Evolutionary conservation across 139 green algal species (phyloP), one percentile per base, ranked within the genome.

Genomic region (Desmodesmus armatus): DNA sequence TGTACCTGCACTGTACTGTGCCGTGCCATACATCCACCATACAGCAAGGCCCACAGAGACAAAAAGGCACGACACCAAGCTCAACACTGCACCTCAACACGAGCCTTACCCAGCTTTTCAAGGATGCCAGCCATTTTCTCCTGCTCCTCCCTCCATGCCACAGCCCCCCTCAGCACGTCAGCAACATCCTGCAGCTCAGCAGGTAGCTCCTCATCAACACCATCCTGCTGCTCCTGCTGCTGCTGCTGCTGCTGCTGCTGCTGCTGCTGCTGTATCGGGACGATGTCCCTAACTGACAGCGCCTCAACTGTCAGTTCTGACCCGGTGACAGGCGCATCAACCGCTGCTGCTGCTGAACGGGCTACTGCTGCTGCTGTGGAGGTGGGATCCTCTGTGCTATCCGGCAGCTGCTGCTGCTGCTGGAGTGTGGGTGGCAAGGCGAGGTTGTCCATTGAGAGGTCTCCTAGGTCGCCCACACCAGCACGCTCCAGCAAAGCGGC

Each of bases 331-430:
- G n/a, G n/a, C n/a, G n/a, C n/a, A n/a, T n/a, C n/a, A n/a, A n/a
- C 37, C 29, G 76, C 76, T 43, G 76, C 41, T 72, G 55, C 76
- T 72, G 76, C 23, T 72, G 31, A 11, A 35, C 31, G 21, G 66
- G 73, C 73, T 69, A 49, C 73, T 80, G 73, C 73, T 49, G 69
- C 69, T 77, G 69, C 37, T 77, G 6, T 23, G 63, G 40, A 23
- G 63, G 47, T 41, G n/a, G 67, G 13, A n/a, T n/a, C n/a, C n/a
- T n/a, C n/a, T n/a, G 58, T 27, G 60, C 60, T 29, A 3, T n/a
- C 60, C 19, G 60, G 7, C 4, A 44, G 66, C 66, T 74, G 35
- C 63, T 72, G 62, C 23, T 70, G 63, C 66, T 74, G 66, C 66
- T 74, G 35, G 33, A 49, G 66, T 21, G 27, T 44, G 60, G 4